Evolutionary conservation across 495 filamentous ascomycete species (phyloP), one percentile per base, ranked within the genome.

Genomic region (Penicillium herquei): DNA sequence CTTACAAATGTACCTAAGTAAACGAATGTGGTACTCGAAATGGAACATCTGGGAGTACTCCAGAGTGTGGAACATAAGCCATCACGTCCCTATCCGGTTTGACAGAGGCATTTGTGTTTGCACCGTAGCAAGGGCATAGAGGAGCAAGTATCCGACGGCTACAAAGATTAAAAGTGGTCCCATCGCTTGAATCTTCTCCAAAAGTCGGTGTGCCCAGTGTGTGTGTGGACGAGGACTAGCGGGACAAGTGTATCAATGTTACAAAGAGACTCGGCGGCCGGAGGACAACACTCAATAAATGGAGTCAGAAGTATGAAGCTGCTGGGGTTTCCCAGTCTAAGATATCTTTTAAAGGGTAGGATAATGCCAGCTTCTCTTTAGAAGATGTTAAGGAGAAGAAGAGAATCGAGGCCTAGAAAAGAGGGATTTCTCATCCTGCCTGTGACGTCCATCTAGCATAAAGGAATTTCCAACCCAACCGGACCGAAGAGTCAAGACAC

Each of bases 41-140:
- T 26, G 21, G 21, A 26, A 26, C 21, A 26, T 26, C 21, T 26
- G 21, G 21, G 4, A 26, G 21, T 26, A 4, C 21, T 26, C 21
- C 21, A 26, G 21, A 26, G 21, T 26, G 21, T 26, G 21, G 21
- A 26, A 26, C 37, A n/a, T 49, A 21, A 47, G 21, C 21, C 59
- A 54, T 64, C 58, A 71, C 18, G 53, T 57, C 39, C 52, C 56
- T 50, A 73, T 67, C 12, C 51, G 59, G 17, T 52, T 54, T 31
- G 37, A 52, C 32, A 50, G 17, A 33, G 33, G 48, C 41, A 67
- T 51, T n/a, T 64, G 58, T 18, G 44, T 50, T 54, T 70, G 62
- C 46, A 68, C 39, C 8, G 62, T 55, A n/a, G 73, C 73, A 52
- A 76, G 74, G 35, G 73, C 73, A 54, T 76, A 76, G 21, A 76